phyloP scores from a whole-genome alignment of 306 rosid genomes.

The Crotalaria pallida region DNA sequence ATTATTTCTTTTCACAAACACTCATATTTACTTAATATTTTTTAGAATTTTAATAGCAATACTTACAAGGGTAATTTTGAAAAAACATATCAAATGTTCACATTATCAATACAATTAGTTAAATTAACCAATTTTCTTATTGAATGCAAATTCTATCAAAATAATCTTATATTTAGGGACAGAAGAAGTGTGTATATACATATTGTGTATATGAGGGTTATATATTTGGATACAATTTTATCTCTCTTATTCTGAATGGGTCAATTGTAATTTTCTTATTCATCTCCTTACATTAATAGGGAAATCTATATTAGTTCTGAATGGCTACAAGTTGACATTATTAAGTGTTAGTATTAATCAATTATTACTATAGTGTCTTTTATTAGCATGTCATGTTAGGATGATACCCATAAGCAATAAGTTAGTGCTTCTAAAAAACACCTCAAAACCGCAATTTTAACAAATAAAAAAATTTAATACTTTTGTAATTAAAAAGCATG shows the following conservation, averaged over 20 bases:
- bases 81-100: too few species aligned
- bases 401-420: background rate
- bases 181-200: too few species aligned
- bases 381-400: background rate
- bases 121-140: too few species aligned
- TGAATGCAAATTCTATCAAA: too few species aligned
- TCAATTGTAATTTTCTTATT: conserved; percentile 1
- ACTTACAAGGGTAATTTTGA: too few species aligned
- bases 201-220: too few species aligned
- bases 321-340: background rate
- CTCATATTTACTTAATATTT: too few species aligned
- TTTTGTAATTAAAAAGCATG: background rate
- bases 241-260: background rate
- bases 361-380: background rate
- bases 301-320: background rate
- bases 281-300: background rate
- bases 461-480: background rate
- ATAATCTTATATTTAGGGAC: too few species aligned
- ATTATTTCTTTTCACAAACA: too few species aligned
- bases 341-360: background rate
- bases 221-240: background rate
- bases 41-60: too few species aligned
- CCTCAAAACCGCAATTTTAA: background rate
- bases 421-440: background rate
- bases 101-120: too few species aligned